Conservation (phyloP, 495 filamentous ascomycete genomes). For the Paragyromitra xinjiangensis region DNA sequence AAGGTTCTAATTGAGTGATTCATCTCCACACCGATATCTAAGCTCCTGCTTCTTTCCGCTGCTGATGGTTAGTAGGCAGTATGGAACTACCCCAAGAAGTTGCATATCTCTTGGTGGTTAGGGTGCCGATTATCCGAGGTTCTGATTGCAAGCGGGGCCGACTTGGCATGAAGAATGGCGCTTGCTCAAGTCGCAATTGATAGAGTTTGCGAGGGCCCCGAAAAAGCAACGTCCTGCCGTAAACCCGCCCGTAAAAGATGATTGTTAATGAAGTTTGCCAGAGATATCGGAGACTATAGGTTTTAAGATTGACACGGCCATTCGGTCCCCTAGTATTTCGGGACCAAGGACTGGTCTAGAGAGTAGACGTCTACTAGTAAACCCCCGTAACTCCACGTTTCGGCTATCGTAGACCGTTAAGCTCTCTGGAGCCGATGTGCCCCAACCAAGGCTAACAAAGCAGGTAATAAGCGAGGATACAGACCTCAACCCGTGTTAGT, state of each 20-base stretch:
- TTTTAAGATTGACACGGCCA: not conserved
- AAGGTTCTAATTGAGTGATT: conserved; percentile 34
- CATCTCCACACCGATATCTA: conserved; percentile 20
- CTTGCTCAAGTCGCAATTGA: not conserved
- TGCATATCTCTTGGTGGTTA: not conserved
- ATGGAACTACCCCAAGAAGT: not conserved
- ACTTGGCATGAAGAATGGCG: conserved; percentile 11
- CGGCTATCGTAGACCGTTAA: conserved; percentile 27
- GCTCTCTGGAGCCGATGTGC: conserved; percentile 5
- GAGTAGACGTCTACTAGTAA: not conserved
- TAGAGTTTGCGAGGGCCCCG: not conserved
- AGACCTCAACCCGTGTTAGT: not conserved
- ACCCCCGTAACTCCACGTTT: not conserved
- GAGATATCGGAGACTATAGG: not conserved
- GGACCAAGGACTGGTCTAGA: not conserved
- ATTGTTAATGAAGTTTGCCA: not conserved
- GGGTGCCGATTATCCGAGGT: conserved; percentile 36
- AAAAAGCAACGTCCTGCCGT: not conserved
- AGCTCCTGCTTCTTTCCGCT: conserved; percentile 16
- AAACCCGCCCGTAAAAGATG: not conserved
- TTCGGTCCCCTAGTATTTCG: conserved; percentile 5
- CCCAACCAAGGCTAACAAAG: not conserved
- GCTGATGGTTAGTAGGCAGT: conserved; percentile 7
- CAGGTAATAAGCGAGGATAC: conserved; percentile 1
- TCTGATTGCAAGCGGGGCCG: conserved; percentile 6